Percentiles rank a stretch among this genome's conserved stretches.
Conservation (phyloP, 2,329 filamentous ascomycete species). For the Trichoderma afroharzianum region DNA sequence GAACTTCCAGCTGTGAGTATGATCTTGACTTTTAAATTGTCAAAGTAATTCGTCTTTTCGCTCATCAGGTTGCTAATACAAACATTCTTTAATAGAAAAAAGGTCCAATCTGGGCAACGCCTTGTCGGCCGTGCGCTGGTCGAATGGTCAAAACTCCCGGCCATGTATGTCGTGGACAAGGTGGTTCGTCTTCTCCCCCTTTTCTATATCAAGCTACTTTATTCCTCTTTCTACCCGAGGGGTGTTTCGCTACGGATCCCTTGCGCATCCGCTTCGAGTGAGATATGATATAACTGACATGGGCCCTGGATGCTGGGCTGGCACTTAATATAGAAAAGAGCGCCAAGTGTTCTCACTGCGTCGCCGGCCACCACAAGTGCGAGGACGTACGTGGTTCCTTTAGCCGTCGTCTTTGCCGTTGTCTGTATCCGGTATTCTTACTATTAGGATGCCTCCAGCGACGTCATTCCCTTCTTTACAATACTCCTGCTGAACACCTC, state of each 20-base stretch:
- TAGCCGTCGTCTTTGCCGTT: background rate
- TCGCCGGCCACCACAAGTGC: slow-evolving; percentile 18
- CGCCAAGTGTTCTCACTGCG: slow-evolving; percentile 20
- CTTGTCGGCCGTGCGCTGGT: slow-evolving; percentile 18
- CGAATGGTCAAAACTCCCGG: slow-evolving; percentile 19
- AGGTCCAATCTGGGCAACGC: slow-evolving; percentile 17
- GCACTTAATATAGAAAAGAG: slow-evolving; percentile 14
- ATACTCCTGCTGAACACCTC: slow-evolving; percentile 17
- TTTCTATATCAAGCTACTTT: background rate
- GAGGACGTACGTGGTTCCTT: slow-evolving; percentile 19
- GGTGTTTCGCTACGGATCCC: background rate
- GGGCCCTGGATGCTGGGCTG: background rate
- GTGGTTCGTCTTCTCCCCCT: slow-evolving; percentile 2
- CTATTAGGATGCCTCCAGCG: background rate
- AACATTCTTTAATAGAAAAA: background rate
- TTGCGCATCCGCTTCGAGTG: background rate
- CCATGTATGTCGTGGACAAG: slow-evolving; percentile 18
- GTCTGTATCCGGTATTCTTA: background rate
- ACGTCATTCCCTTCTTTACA: background rate
- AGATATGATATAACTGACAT: background rate
- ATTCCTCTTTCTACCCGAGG: background rate
- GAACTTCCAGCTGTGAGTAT: slow-evolving; percentile 14
- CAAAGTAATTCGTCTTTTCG: background rate
- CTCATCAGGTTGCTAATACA: background rate
- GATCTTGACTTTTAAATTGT: background rate